phyloP scores from a whole-genome alignment of 352 stramenopile genomes.

The Phytopythium montanum region DNA sequence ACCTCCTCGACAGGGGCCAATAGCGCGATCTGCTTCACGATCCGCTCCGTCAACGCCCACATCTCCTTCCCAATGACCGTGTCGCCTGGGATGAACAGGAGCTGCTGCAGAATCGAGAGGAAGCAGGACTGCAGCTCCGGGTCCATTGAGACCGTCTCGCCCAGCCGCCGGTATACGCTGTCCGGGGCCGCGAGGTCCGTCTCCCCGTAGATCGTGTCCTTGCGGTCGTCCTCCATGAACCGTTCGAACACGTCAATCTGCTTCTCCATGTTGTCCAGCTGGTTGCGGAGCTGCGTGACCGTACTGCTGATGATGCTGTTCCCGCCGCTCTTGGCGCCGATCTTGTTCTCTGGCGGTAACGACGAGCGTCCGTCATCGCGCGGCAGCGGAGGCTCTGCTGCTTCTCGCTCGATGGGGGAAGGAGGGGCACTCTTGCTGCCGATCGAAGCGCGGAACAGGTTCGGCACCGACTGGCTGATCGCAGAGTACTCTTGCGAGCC shows the following conservation, averaged over 20 bases:
- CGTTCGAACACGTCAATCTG: conserved; percentile 87
- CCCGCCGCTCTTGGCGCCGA: conserved; percentile 28
- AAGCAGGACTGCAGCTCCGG: conserved; percentile 64
- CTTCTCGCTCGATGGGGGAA: conserved; percentile 42
- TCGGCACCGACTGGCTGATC: conserved; percentile 7
- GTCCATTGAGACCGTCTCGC: conserved; percentile 53
- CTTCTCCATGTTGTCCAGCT: conserved; percentile 87
- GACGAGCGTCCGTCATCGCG: conserved; percentile 5
- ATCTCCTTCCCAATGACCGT: conserved; percentile 84
- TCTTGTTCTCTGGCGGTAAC: conserved; percentile 7
- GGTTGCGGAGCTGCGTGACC: conserved; percentile 70
- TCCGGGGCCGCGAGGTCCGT: conserved; percentile 71
- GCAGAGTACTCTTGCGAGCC: neutral
- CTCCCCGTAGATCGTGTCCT: conserved; percentile 81
- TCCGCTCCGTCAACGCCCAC: conserved; percentile 73
- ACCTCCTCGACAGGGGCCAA: conserved; percentile 80
- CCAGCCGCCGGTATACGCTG: conserved; percentile 64
- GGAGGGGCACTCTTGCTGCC: conserved; percentile 48
- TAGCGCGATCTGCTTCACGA: conserved; percentile 77
- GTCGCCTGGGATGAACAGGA: conserved; percentile 83
- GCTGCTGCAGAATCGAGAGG: conserved; percentile 77
- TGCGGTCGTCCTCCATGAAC: conserved; percentile 86
- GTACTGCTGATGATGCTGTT: conserved; percentile 68
- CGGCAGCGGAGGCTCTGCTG: conserved; percentile 23
- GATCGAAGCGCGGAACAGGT: conserved; percentile 17